Conservation (phyloP, 495 filamentous ascomycete species). For the Neurospora sp. region DNA sequence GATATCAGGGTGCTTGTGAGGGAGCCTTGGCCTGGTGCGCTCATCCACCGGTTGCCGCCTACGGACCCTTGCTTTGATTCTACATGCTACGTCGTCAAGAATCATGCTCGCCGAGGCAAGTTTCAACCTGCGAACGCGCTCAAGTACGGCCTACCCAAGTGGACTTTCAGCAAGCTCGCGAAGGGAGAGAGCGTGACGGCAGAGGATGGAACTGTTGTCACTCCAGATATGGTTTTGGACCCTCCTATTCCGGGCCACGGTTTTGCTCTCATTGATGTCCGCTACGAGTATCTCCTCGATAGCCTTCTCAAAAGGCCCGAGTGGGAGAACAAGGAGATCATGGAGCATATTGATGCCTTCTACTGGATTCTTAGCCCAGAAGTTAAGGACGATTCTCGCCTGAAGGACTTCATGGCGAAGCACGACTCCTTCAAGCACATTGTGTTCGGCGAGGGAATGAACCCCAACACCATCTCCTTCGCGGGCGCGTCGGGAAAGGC, state of each 20-base stretch:
- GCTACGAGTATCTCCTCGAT: slow-evolving; percentile 55
- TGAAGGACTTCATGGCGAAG: slow-evolving; percentile 59
- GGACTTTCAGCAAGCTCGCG: slow-evolving; percentile 42
- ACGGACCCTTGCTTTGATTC: slow-evolving; percentile 55
- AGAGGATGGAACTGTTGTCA: slow-evolving; percentile 46
- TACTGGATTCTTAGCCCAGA: slow-evolving; percentile 73
- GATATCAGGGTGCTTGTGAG: slow-evolving; percentile 68
- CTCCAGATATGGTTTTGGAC: slow-evolving; percentile 42
- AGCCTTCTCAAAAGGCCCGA: slow-evolving; percentile 58
- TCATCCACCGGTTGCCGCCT: slow-evolving; percentile 51
- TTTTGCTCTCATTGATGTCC: slow-evolving; percentile 73
- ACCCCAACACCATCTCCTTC: slow-evolving; percentile 62
- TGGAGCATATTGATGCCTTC: slow-evolving; percentile 54
- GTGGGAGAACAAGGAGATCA: slow-evolving; percentile 57
- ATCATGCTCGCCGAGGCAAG: slow-evolving; percentile 64
- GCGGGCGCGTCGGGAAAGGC: slow-evolving; percentile 50
- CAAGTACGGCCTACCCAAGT: slow-evolving; percentile 45
- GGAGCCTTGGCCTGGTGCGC: slow-evolving; percentile 73
- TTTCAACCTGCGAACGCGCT: slow-evolving; percentile 59
- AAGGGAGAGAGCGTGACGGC: slow-evolving; percentile 42
- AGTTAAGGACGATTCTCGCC: slow-evolving; percentile 47
- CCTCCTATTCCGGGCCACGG: slow-evolving; percentile 34
- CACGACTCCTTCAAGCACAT: slow-evolving; percentile 58
- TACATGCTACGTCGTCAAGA: slow-evolving; percentile 76
- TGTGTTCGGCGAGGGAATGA: slow-evolving; percentile 59